Conservation (phyloP, 352 stramenopile genomes). For the Pythium insidiosum region DNA sequence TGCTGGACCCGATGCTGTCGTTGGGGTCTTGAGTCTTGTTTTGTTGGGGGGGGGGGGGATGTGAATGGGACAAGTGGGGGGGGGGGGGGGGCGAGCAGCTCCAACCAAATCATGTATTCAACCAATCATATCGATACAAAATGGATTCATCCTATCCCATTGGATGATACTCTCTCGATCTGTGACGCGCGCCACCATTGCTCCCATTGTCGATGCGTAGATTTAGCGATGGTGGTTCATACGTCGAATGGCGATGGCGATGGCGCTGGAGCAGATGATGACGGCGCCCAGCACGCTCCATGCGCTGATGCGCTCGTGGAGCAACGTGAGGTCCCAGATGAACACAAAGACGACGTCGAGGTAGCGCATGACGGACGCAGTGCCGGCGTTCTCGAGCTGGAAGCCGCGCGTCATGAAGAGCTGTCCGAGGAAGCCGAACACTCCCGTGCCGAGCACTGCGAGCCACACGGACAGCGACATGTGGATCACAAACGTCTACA, state of each 20-base stretch:
- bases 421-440: slow-evolving; percentile 36
- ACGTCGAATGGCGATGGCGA: slow-evolving; percentile 19
- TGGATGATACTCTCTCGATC: too few relatives aligned
- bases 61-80: too few relatives aligned
- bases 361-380: slow-evolving; percentile 37
- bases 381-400: slow-evolving; percentile 46
- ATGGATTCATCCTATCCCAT: too few relatives aligned
- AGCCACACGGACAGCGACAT: slow-evolving; percentile 27
- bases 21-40: too few relatives aligned
- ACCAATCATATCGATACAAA: too few relatives aligned
- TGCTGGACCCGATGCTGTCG: too few relatives aligned
- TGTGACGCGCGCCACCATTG: too few relatives aligned
- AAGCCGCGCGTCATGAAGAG: slow-evolving; percentile 53
- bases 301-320: slow-evolving; percentile 26
- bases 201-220: too few relatives aligned
- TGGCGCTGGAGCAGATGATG: slow-evolving; percentile 26
- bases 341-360: slow-evolving; percentile 50
- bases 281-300: slow-evolving; percentile 34
- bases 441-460: slow-evolving; percentile 26
- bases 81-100: too few relatives aligned
- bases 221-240: too few relatives aligned
- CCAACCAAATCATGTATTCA: too few relatives aligned
- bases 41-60: too few relatives aligned
- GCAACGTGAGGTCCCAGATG: slow-evolving; percentile 30
- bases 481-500: slow-evolving; percentile 21